A percentile compares a stretch with the other conserved stretches of the same genome.
Conservation (phyloP, 805 yeast species). For the Wickerhamomyces tratensis region DNA sequence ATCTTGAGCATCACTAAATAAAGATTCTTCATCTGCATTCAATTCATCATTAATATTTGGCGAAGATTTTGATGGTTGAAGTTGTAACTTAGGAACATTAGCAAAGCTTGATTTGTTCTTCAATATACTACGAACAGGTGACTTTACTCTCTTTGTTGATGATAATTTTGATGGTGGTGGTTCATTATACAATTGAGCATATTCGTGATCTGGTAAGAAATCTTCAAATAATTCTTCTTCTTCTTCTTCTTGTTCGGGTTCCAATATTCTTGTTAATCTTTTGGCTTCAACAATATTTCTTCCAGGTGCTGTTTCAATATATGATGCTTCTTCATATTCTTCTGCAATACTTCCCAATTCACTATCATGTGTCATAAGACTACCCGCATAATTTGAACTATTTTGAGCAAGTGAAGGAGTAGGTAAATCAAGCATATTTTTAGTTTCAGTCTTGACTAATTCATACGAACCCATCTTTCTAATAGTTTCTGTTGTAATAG, state of each 20-base stretch:
- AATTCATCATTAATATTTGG: conserved; percentile 2
- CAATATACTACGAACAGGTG: conserved; percentile 9
- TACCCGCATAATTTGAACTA: conserved; percentile 15
- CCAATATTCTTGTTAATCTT: conserved; percentile 1
- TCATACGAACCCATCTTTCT: conserved; percentile 35
- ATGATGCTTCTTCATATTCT: conserved; percentile 9
- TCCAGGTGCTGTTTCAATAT: background rate
- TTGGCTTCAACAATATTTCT: background rate
- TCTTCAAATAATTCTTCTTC: background rate
- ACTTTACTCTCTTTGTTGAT: background rate
- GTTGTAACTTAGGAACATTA: conserved; percentile 1
- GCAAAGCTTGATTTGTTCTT: conserved; percentile 1
- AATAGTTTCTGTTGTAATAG: conserved; percentile 39
- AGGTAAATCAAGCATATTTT: conserved; percentile 23
- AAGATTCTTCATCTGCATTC: conserved; percentile 6
- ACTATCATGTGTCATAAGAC: conserved; percentile 7
- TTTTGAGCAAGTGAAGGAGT: conserved; percentile 17
- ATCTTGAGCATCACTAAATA: conserved; percentile 1
- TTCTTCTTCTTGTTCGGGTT: background rate
- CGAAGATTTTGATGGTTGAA: background rate
- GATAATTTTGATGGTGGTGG: background rate
- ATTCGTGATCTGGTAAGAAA: background rate
- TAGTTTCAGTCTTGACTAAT: conserved; percentile 34
- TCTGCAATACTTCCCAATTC: conserved; percentile 17
- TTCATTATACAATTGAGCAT: background rate